Conservation (phyloP, 208 protist species). For the Leishmania aethiopica region DNA sequence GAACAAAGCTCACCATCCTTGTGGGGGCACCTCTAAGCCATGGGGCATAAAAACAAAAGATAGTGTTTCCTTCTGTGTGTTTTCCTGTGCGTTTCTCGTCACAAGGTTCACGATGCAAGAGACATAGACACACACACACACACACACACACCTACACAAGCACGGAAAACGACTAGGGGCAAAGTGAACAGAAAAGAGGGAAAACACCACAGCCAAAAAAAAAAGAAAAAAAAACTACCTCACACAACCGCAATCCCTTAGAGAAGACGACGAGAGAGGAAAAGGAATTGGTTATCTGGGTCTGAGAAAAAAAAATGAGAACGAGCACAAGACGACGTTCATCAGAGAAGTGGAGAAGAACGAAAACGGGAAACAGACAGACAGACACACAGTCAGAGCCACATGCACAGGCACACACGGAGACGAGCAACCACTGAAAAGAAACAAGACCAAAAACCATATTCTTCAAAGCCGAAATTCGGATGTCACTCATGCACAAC, state of each 20-base stretch:
- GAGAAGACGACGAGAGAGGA: neutral
- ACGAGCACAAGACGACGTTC: neutral
- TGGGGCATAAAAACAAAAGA: neutral
- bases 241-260: neutral
- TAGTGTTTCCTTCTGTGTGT: neutral
- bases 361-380: conserved; percentile 1
- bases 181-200: neutral
- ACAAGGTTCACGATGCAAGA: neutral
- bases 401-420: neutral
- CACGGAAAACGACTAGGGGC: neutral
- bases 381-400: neutral
- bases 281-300: neutral
- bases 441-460: neutral
- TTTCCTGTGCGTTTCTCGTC: neutral
- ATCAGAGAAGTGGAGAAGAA: conserved; percentile 1
- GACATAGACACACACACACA: neutral
- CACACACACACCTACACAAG: neutral
- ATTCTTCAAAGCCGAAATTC: neutral
- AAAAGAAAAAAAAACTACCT: neutral
- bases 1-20: neutral
- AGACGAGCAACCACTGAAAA: neutral
- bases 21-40: neutral
- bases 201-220: neutral
- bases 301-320: neutral
- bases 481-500: neutral